These are phyloP conservation scores for Alternaria rosae DNA, from an alignment of 2,329 filamentous ascomycete genomes.

Conservation along the genomic window DNA sequence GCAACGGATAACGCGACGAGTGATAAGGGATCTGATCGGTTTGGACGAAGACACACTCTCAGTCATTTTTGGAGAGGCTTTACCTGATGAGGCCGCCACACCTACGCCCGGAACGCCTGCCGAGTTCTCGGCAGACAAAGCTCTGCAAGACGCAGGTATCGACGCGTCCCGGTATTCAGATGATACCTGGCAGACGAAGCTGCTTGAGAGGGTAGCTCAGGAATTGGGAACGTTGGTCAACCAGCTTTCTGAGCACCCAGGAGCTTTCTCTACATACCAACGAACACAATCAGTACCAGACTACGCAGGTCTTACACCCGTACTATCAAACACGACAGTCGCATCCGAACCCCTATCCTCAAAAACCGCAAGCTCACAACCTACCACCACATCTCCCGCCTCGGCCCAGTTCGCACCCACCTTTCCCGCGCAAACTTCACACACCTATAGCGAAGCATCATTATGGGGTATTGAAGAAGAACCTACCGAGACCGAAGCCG, in stretches of 20 bases:
- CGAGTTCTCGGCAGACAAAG: conserved; percentile 25
- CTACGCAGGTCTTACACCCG: conserved; percentile 78
- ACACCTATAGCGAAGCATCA: conserved; percentile 59
- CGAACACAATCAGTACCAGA: conserved; percentile 66
- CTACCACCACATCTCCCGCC: conserved; percentile 35
- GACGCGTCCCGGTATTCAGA: conserved; percentile 46
- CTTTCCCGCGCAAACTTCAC: conserved; percentile 42
- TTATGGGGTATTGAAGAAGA: conserved; percentile 73
- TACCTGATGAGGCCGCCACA: conserved; percentile 59
- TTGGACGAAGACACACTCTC: conserved; percentile 86
- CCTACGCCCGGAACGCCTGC: conserved; percentile 30
- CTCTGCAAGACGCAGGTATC: conserved; percentile 28
- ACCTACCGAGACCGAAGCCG: conserved; percentile 49
- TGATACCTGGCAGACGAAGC: conserved; percentile 72
- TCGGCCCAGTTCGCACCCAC: conserved; percentile 61
- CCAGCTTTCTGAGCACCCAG: conserved; percentile 84
- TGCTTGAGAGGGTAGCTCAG: conserved; percentile 83
- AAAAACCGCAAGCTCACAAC: conserved; percentile 37
- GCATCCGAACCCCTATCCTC: conserved; percentile 34
- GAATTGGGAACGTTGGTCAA: conserved; percentile 86
- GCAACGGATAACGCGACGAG: conserved; percentile 80
- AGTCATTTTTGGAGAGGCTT: conserved; percentile 83
- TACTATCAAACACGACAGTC: conserved; percentile 36
- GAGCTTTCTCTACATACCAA: conserved; percentile 84
- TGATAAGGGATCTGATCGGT: conserved; percentile 88